Percentiles rank a stretch among this genome's conserved stretches.
These are phyloP conservation scores for Colletotrichum godetiae DNA, from an alignment of 2,329 filamentous ascomycete species.

Conservation along the genomic window DNA sequence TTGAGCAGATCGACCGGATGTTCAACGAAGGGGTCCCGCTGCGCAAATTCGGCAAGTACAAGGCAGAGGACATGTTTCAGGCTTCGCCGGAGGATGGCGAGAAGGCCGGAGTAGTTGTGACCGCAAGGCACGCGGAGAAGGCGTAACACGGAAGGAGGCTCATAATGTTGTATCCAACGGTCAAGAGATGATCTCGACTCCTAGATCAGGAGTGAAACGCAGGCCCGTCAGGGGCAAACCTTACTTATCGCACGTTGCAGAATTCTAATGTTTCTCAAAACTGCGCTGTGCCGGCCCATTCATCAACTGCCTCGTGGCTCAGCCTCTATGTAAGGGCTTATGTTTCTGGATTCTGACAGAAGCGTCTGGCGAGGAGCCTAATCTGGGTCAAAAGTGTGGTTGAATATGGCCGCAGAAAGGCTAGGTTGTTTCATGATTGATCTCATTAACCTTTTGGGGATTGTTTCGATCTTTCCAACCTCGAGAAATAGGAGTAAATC, in stretches of 20 bases:
- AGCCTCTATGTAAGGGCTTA: background rate
- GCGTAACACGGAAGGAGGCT: background rate
- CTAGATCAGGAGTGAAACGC: background rate
- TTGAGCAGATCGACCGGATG: conserved; percentile 41
- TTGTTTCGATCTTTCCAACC: background rate
- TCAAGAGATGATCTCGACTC: background rate
- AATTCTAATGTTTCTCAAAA: background rate
- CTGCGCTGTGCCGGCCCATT: background rate
- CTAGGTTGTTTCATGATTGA: background rate
- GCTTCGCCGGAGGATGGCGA: background rate
- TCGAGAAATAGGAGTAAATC: background rate
- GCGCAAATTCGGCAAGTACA: conserved; percentile 37
- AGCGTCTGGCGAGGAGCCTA: background rate
- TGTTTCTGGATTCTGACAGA: background rate
- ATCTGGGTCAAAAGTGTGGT: background rate
- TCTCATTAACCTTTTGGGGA: background rate
- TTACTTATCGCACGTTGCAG: background rate
- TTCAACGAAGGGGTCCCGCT: conserved; percentile 37
- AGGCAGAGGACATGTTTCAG: conserved; percentile 15
- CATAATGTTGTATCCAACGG: background rate
- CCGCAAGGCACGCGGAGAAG: conserved; percentile 20
- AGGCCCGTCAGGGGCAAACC: background rate
- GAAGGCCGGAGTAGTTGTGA: conserved; percentile 6
- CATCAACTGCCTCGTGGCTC: background rate
- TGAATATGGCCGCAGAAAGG: background rate